Conservation (phyloP, 2,329 filamentous ascomycete species). For the Colletotrichum sp. region DNA sequence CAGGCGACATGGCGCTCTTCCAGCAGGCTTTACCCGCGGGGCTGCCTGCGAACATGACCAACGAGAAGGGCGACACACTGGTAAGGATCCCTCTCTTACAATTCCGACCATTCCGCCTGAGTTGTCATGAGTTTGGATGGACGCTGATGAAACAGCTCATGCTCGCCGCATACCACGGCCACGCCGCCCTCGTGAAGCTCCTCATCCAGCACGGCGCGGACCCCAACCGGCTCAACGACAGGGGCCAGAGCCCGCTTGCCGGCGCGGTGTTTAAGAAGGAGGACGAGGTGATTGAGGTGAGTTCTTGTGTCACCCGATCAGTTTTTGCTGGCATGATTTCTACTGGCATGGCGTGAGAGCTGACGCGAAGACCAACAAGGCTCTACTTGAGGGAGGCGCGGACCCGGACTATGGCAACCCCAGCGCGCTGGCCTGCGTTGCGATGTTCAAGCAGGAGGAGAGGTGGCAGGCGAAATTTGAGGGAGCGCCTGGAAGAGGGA, state of each 20-base stretch:
- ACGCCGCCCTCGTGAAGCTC: slow-evolving; percentile 63
- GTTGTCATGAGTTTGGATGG: too few relatives aligned
- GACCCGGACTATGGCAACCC: slow-evolving; percentile 59
- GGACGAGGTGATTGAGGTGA: slow-evolving; percentile 64
- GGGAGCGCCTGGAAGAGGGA: slow-evolving; percentile 51
- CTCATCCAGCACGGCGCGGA: slow-evolving; percentile 69
- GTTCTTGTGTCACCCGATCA: neutral
- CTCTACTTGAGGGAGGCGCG: slow-evolving; percentile 55
- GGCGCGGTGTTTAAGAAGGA: slow-evolving; percentile 78
- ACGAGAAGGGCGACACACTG: slow-evolving; percentile 75
- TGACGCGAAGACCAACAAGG: slow-evolving; percentile 30
- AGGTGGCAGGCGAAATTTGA: slow-evolving; percentile 57
- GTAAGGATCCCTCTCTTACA: slow-evolving; percentile 37
- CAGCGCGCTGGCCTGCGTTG: slow-evolving; percentile 52
- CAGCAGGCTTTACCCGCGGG: slow-evolving; percentile 68
- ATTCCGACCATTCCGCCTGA: neutral
- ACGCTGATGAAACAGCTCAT: slow-evolving; percentile 58
- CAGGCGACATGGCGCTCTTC: slow-evolving; percentile 63
- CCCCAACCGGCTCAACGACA: slow-evolving; percentile 71
- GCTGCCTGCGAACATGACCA: slow-evolving; percentile 73
- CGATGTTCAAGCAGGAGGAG: slow-evolving; percentile 58
- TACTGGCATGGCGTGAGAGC: neutral
- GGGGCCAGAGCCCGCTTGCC: slow-evolving; percentile 72
- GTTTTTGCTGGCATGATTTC: too few relatives aligned
- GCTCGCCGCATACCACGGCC: slow-evolving; percentile 75